Evolutionary conservation across 208 protist species (phyloP).

Genomic region (Trypanosoma rangeli): DNA sequence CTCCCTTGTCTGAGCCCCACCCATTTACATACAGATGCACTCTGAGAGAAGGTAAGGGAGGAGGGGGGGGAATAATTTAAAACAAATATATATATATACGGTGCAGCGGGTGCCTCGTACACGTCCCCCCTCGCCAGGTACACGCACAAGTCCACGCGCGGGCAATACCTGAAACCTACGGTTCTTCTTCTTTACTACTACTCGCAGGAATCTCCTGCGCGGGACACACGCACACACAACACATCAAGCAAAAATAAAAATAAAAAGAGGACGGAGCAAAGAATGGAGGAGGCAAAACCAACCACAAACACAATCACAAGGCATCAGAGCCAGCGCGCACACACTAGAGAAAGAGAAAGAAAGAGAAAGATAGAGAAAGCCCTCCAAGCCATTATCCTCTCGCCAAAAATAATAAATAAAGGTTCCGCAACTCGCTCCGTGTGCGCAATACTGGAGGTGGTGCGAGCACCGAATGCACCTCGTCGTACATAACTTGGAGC

Average conservation of each 20-base stretch:
- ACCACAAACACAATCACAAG: background rate
- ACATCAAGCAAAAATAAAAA: background rate
- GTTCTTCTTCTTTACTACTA: constrained; percentile 2
- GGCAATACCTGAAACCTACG: background rate
- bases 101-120: too few relatives aligned
- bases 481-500: background rate
- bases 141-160: background rate
- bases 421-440: background rate
- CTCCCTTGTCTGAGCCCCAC: constrained; percentile 42
- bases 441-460: background rate
- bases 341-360: background rate
- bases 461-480: background rate
- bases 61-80: too few relatives aligned
- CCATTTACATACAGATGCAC: constrained; percentile 32
- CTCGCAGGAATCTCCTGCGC: constrained; percentile 8
- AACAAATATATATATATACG: too few relatives aligned
- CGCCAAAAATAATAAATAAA: background rate
- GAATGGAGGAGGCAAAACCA: background rate
- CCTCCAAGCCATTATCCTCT: constrained; percentile 27
- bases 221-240: background rate
- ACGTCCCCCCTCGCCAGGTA: background rate
- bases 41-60: constrained; percentile 32
- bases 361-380: constrained; percentile 1
- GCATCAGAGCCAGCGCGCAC: background rate
- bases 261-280: constrained; percentile 8